Conservation (phyloP, 345 rosid species). For the Ceriops tagal region DNA sequence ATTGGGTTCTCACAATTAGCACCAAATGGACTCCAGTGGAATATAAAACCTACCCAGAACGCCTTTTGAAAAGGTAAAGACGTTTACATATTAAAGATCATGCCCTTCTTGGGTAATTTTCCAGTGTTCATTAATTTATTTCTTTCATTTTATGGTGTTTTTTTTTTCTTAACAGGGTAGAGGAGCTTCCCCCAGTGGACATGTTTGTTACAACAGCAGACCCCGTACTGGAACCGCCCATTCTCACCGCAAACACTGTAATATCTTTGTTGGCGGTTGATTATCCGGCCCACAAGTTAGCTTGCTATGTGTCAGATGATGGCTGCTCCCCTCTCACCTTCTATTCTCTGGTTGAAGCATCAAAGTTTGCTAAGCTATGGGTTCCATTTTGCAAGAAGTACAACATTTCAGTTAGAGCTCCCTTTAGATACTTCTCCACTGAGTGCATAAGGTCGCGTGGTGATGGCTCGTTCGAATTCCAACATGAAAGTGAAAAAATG, state of each 20-base stretch:
- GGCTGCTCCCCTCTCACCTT: conserved; percentile 57
- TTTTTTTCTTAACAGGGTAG: conserved; percentile 17
- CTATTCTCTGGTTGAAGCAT: conserved; percentile 57
- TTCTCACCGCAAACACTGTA: conserved; percentile 47
- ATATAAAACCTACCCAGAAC: conserved; percentile 40
- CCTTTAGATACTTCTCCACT: conserved; percentile 51
- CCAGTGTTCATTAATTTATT: background rate
- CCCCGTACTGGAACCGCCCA: conserved; percentile 43
- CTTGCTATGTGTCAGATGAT: conserved; percentile 56
- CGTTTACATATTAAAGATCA: background rate
- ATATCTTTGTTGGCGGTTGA: conserved; percentile 53
- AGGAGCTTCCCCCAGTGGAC: conserved; percentile 57
- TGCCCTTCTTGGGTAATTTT: background rate
- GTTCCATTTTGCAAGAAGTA: conserved; percentile 60
- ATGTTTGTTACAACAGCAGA: conserved; percentile 57
- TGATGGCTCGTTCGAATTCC: conserved; percentile 35
- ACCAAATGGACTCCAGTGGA: conserved; percentile 58
- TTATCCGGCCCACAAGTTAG: conserved; percentile 48
- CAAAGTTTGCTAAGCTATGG: conserved; percentile 63
- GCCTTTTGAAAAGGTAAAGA: conserved; percentile 38
- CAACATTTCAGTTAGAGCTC: conserved; percentile 52
- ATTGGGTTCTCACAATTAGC: conserved; percentile 42
- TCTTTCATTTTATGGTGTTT: background rate
- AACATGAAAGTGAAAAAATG: conserved; percentile 35
- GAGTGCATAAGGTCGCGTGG: background rate